These are phyloP conservation scores for Metschnikowia orientalis DNA, from an alignment of 805 yeast genomes.

Conservation along the genomic window DNA sequence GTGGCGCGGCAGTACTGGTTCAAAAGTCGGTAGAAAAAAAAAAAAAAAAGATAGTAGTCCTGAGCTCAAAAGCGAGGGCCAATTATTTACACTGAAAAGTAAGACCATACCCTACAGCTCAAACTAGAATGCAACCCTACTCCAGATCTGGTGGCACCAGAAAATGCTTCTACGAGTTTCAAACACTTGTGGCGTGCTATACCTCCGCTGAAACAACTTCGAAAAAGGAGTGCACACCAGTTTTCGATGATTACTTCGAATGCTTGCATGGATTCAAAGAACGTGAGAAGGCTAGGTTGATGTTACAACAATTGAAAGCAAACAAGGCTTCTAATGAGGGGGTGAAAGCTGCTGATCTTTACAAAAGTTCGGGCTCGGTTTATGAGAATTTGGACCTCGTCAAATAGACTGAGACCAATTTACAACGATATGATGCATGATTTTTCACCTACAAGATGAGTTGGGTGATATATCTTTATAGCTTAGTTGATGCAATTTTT, in stretches of 20 bases:
- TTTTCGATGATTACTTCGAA: constrained; percentile 43
- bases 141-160: constrained; percentile 46
- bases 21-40: neutral
- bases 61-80: constrained; percentile 12
- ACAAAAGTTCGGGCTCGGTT: constrained; percentile 36
- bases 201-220: constrained; percentile 41
- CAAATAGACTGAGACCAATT: no score
- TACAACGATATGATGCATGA: no score
- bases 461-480: no score
- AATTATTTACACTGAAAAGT: constrained; percentile 10
- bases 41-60: constrained; percentile 9
- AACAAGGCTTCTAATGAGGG: constrained; percentile 39
- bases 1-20: no score
- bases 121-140: constrained; percentile 39
- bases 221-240: constrained; percentile 41
- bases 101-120: constrained; percentile 1
- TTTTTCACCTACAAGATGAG: no score
- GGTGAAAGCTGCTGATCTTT: constrained; percentile 40
- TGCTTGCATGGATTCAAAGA: constrained; percentile 46
- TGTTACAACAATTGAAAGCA: constrained; percentile 44
- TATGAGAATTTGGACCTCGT: constrained; percentile 44
- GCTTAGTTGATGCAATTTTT: no score
- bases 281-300: constrained; percentile 41
- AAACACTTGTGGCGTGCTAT: constrained; percentile 40
- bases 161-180: constrained; percentile 46